Evolutionary conservation across 1,284 basidiomycete species (phyloP).

Genomic region (Cryptococcus amylolentus): DNA sequence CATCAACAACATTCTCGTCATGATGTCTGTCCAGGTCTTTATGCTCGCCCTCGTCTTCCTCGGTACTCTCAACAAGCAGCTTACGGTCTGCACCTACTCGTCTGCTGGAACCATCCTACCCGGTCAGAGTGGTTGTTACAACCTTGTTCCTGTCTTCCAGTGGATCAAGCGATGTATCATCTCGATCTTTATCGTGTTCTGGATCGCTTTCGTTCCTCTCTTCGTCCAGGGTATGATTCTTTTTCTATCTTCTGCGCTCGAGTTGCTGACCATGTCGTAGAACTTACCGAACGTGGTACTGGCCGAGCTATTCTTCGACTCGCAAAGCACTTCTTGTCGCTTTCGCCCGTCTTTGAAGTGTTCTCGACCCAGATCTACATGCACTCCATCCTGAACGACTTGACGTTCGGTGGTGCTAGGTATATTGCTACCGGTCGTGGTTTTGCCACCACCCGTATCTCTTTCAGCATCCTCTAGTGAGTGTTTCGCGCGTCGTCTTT

Average conservation of each 20-base stretch:
- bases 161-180: slow-evolving; percentile 95
- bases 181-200: slow-evolving; percentile 93
- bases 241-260: background rate
- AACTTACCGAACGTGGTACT: slow-evolving; percentile 87
- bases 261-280: slow-evolving; percentile 50
- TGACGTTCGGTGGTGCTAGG: slow-evolving; percentile 91
- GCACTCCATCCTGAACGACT: slow-evolving; percentile 88
- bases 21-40: slow-evolving; percentile 89
- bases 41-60: slow-evolving; percentile 83
- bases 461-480: slow-evolving; percentile 80
- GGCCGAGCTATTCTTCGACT: slow-evolving; percentile 82
- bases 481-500: background rate
- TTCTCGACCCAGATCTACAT: slow-evolving; percentile 96
- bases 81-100: slow-evolving; percentile 74
- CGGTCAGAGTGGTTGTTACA: slow-evolving; percentile 82
- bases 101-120: slow-evolving; percentile 65
- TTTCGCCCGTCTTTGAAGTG: slow-evolving; percentile 92
- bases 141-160: slow-evolving; percentile 78
- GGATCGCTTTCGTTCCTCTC: slow-evolving; percentile 87
- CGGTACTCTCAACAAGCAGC: slow-evolving; percentile 77
- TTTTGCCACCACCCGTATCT: slow-evolving; percentile 88
- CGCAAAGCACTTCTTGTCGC: slow-evolving; percentile 83
- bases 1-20: slow-evolving; percentile 99
- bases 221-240: slow-evolving; percentile 78
- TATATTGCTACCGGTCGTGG: slow-evolving; percentile 99